Evolutionary conservation across 768 basidiomycete genomes (phyloP), one percentile per base, ranked within the genome.

Genomic region (Mycena polygramma): DNA sequence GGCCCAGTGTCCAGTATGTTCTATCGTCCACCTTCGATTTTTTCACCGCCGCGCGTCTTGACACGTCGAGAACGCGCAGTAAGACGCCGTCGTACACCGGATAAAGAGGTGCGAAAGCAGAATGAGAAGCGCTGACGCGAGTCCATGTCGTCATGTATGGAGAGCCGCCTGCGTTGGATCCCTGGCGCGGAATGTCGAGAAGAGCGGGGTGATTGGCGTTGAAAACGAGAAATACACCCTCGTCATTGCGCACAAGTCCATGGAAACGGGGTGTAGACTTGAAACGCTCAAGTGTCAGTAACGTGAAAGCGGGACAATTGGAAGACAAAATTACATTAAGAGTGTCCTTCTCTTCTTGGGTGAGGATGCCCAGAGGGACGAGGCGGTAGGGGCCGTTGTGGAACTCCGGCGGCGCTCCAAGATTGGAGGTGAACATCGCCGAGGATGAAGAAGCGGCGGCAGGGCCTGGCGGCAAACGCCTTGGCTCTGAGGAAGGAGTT

Each of bases 221-320:
- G 57, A 57, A 57, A 11, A 57, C 57, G 57, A 41, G 36, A 41
- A 57, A 57, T n/a, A 57, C 57, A 22, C 57, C 57, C 20, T 39
- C 36, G 36, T 57, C 57, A 57, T 57, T 57, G 57, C 57, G 57
- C 20, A 57, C 57, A 24, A 57, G 19, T 15, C 57, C 57, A 19
- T 57, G 57, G 57, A 57, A 57, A 37, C 2, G 10, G 57, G 20
- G 20, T 17, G 57, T 57, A 22, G 57, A 35, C 57, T 57, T 4
- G 26, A 55, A 55, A 45, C 43, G 43, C n/a, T 51, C 49, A 20
- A 52, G 22, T 57, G 37, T 57, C 37, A 57, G 36, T 7, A 57
- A 55, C 53, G 19, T 10, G 37, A 57, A 39, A 57, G 57, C 17
- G 11, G 2, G 39, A 17, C 36, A 52, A 39, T 19, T 57, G 9